These are phyloP conservation scores for Hemisphaericaspora xylanilytica DNA, from an alignment of 1,139 yeast genomes.

Conservation along the genomic window DNA sequence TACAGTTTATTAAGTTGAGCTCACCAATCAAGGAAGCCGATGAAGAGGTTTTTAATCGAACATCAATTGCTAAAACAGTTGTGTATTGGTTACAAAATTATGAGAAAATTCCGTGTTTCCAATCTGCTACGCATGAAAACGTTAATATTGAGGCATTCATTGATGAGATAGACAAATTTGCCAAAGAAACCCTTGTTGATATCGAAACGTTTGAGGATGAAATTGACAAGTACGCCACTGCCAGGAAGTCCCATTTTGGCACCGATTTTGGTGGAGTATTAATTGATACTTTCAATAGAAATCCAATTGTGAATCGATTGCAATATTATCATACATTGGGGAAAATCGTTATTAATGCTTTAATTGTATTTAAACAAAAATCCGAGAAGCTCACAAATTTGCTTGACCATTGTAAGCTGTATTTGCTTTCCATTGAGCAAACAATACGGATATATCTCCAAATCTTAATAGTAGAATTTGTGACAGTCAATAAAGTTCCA, in stretches of 20 bases:
- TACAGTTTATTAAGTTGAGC: constrained; percentile 21
- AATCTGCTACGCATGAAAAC: constrained; percentile 4
- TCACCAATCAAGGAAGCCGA: constrained; percentile 5
- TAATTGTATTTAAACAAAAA: constrained; percentile 11
- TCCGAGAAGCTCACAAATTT: constrained; percentile 5
- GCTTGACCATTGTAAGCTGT: constrained; percentile 8
- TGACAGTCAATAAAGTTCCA: constrained; percentile 8
- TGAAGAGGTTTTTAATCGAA: neutral
- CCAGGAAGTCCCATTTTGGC: neutral
- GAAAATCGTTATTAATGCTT: constrained; percentile 20
- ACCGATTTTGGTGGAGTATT: constrained; percentile 15
- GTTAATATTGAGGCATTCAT: constrained; percentile 18
- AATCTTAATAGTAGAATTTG: constrained; percentile 17
- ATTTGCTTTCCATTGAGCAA: constrained; percentile 12
- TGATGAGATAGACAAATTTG: constrained; percentile 20
- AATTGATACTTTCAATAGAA: constrained; percentile 22
- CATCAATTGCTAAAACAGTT: constrained; percentile 14
- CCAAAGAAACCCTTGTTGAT: constrained; percentile 13
- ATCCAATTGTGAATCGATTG: constrained; percentile 18
- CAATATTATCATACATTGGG: constrained; percentile 33
- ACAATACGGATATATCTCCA: constrained; percentile 18
- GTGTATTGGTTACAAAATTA: constrained; percentile 15
- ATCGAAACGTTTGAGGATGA: constrained; percentile 6
- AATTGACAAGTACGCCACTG: neutral
- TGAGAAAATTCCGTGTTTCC: constrained; percentile 22